Evolutionary conservation across 2,329 filamentous ascomycete species (phyloP), one percentile per base, ranked within the genome.

Genomic region (Sporothrix pseudoabietina): DNA sequence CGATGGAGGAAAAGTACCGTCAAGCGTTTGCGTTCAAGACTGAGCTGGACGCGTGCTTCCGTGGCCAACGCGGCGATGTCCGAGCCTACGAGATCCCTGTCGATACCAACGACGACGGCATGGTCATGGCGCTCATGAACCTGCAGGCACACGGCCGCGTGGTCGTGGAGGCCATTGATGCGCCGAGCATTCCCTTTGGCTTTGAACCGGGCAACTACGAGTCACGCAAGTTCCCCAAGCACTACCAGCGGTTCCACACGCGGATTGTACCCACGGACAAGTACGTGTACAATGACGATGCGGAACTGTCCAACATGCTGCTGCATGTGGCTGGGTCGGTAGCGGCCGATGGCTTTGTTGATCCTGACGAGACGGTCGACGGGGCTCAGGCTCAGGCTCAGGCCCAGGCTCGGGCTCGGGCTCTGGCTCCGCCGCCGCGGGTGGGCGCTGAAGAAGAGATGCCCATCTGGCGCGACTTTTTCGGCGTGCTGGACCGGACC

Each of bases 401-500:
- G n/a, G n/a, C n/a, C n/a, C n/a, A n/a, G n/a, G n/a, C n/a, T n/a
- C n/a, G 14, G n/a, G 22, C 80, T 83, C 7, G 22, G 32, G n/a
- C 19, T 9, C 35, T 41, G 8, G 76, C 76, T 7, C 71, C 75
- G 1, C 81, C 88, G 0, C 87, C 87, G 0, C 78, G 78, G 0
- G 74, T 79, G 16, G 83, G 85, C 0, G 80, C 82, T 1, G 78
- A 77, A 4, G 83, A 84, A 12, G 86, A 88, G 57, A 82, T 93
- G 4, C 92, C 92, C 0, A 86, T 93, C 71, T 94, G 92, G 92
- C 87, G 89, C 71, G 90, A 91, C 79, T 89, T 94, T 74, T 88
- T 91, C 74, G 89, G 88, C 8, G 82, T 86, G 6, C 77, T 87
- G 0, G 86, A 92, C 74, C 80, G 79, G n/a, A 81, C 83, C 0